These are phyloP conservation scores for Dictyophora rubrovolvata DNA, from an alignment of 768 basidiomycete genomes.

Conservation along the genomic window DNA sequence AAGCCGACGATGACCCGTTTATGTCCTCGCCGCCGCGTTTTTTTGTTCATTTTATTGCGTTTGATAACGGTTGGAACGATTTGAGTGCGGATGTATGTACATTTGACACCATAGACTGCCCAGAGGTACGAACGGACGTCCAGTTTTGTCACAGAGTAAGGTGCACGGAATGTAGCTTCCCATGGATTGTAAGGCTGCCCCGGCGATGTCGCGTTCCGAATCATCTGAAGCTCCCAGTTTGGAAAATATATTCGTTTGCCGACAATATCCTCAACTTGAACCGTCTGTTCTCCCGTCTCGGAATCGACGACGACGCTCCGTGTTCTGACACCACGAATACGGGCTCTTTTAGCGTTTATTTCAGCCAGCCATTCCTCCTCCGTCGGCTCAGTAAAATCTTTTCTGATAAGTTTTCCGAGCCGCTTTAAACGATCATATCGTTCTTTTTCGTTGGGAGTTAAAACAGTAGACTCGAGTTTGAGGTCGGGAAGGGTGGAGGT, in stretches of 20 bases:
- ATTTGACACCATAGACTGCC: constrained; percentile 78
- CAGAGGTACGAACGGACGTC: constrained; percentile 81
- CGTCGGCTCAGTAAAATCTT: constrained; percentile 27
- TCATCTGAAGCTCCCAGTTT: constrained; percentile 72
- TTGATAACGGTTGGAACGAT: constrained; percentile 56
- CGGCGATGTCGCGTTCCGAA: constrained; percentile 68
- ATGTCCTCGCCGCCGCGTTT: constrained; percentile 38
- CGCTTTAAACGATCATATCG: constrained; percentile 51
- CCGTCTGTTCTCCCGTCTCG: constrained; percentile 24
- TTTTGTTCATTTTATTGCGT: constrained; percentile 31
- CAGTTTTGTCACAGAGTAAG: constrained; percentile 83
- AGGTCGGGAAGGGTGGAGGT: constrained; percentile 24
- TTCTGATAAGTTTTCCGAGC: constrained; percentile 35
- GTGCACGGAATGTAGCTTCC: constrained; percentile 89
- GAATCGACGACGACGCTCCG: constrained; percentile 23
- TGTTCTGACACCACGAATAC: constrained; percentile 53
- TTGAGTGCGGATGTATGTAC: constrained; percentile 94
- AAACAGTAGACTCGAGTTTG: constrained; percentile 43
- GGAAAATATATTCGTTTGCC: constrained; percentile 85
- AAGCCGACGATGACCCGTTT: constrained; percentile 91
- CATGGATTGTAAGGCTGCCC: constrained; percentile 87
- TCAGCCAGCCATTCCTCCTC: constrained; percentile 50
- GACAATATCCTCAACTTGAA: constrained; percentile 41
- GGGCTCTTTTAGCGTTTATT: constrained; percentile 45
- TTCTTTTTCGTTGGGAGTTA: constrained; percentile 56